These are phyloP conservation scores for Hypoxylon intermedium DNA, from an alignment of 495 filamentous ascomycete genomes.

Conservation along the genomic window DNA sequence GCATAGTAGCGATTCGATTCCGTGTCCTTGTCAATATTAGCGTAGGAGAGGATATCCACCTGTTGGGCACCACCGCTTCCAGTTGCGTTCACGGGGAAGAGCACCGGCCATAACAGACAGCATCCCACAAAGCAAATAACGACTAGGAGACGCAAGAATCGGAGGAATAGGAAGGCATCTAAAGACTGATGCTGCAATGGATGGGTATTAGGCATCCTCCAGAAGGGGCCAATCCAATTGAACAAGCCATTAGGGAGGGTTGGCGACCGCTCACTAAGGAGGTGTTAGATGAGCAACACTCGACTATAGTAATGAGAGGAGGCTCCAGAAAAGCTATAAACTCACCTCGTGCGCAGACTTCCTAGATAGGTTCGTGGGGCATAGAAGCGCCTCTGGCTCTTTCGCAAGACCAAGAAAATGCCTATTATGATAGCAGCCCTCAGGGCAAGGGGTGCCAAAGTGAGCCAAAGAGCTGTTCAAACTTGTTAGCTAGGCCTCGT, in stretches of 20 bases:
- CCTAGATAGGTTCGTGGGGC: constrained; percentile 88
- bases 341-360: constrained; percentile 69
- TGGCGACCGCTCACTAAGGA: constrained; percentile 70
- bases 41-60: constrained; percentile 79
- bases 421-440: constrained; percentile 68
- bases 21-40: constrained; percentile 67
- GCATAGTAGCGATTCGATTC: constrained; percentile 74
- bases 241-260: constrained; percentile 70
- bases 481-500: constrained; percentile 11
- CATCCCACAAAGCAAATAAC: constrained; percentile 80
- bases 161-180: constrained; percentile 86
- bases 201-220: constrained; percentile 80
- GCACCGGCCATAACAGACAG: constrained; percentile 80
- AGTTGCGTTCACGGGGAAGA: constrained; percentile 87
- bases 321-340: constrained; percentile 4
- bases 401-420: constrained; percentile 80
- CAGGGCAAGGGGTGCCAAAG: constrained; percentile 72
- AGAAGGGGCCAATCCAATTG: constrained; percentile 79
- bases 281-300: constrained; percentile 11
- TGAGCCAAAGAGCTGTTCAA: constrained; percentile 48
- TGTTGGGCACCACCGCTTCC: constrained; percentile 70
- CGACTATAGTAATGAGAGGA: background rate
- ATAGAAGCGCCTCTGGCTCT: constrained; percentile 77
- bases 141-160: constrained; percentile 77
- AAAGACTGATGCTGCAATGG: constrained; percentile 89